Conservation (phyloP, 202 grass and related monocot genomes). For the Thinopyrum obtusiflorum region DNA sequence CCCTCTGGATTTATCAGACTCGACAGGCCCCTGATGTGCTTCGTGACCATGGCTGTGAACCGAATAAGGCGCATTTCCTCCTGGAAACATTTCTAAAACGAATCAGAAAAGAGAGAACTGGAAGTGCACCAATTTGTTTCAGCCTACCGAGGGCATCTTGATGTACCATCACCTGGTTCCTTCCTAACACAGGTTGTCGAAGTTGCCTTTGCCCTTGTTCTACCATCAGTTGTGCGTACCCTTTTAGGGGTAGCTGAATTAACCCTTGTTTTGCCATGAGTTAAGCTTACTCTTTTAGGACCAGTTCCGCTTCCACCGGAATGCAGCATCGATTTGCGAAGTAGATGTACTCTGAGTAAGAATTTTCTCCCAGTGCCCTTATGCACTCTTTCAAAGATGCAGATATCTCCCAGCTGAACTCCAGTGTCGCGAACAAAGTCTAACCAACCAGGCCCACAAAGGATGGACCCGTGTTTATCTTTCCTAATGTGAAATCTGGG, state of each 20-base stretch:
- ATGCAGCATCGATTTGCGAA: background rate
- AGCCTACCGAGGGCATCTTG: background rate
- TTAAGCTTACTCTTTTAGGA: background rate
- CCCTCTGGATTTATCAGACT: background rate
- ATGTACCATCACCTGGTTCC: conserved; percentile 3
- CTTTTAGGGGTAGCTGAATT: background rate
- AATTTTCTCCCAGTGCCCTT: background rate
- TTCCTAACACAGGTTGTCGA: background rate
- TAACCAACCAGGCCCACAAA: background rate
- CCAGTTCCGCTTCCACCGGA: background rate
- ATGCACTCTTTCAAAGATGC: conserved; percentile 28
- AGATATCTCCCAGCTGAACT: conserved; percentile 30
- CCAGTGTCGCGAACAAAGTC: conserved; percentile 20
- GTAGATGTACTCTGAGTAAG: background rate
- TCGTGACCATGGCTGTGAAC: background rate
- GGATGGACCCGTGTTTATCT: background rate
- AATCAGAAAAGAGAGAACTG: background rate
- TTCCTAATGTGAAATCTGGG: background rate
- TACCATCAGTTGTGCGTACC: background rate
- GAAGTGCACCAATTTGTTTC: background rate
- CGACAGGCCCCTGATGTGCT: background rate
- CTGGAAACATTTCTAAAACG: background rate
- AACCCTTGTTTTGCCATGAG: background rate
- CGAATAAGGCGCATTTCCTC: background rate
- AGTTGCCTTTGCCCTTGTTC: background rate